Conservation (phyloP, 305 asterid genomes). For the Fraxinus latifolia region DNA sequence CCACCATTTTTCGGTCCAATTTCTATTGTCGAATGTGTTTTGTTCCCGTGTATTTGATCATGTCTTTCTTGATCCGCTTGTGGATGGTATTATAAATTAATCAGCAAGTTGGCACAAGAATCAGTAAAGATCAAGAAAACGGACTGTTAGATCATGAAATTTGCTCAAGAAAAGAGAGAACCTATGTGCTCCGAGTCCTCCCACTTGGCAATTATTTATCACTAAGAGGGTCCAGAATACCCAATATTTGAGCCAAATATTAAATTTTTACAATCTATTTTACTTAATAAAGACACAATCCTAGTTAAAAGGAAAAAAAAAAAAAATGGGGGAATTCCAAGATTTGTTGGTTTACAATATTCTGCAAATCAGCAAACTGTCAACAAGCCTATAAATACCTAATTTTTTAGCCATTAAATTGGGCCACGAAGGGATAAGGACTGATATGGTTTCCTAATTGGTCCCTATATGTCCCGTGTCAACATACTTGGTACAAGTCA, state of each 20-base stretch:
- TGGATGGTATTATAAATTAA: neutral
- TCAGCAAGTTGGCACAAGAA: neutral
- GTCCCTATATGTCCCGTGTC: neutral
- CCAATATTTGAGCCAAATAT: no score
- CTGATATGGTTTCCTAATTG: neutral
- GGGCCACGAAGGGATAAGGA: neutral
- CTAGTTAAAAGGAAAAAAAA: neutral
- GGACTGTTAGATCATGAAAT: neutral
- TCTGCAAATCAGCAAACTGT: neutral
- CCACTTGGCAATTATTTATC: neutral
- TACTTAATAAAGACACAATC: neutral
- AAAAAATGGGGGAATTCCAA: neutral
- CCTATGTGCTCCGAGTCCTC: neutral
- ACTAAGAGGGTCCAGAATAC: neutral
- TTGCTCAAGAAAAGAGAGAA: neutral
- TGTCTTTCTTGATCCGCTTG: neutral
- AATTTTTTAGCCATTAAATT: conserved; percentile 9
- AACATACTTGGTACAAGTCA: conserved; percentile 29
- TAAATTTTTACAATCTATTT: neutral
- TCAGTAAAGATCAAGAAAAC: neutral
- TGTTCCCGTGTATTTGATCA: neutral
- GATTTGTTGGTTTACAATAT: neutral
- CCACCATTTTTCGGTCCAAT: neutral
- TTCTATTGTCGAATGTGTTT: neutral
- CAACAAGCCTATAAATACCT: conserved; percentile 2